phyloP scores from a whole-genome alignment of 2,329 filamentous ascomycete species.

The Lecanoromycetidae sp. region DNA sequence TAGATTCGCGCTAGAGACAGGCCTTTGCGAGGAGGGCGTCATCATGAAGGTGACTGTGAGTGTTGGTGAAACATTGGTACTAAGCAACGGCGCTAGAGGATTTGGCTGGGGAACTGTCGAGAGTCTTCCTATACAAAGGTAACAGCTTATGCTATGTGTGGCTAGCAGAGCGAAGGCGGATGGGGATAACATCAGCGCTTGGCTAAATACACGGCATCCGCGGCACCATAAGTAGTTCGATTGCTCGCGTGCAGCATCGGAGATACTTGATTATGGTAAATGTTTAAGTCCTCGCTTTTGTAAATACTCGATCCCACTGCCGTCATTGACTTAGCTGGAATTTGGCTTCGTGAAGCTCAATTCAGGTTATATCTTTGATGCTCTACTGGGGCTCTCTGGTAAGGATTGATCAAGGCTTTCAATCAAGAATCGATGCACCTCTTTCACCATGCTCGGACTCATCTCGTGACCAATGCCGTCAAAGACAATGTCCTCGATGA shows the following conservation, averaged over 20 bases:
- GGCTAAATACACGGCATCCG: too few relatives aligned
- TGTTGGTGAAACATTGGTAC: conserved; percentile 68
- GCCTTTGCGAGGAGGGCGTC: conserved; percentile 53
- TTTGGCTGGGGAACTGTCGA: conserved; percentile 36
- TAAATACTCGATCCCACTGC: too few relatives aligned
- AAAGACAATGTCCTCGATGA: conserved; percentile 46
- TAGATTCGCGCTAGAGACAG: conserved; percentile 65
- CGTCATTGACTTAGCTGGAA: too few relatives aligned
- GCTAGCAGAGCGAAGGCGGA: too few relatives aligned
- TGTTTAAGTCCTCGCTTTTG: too few relatives aligned
- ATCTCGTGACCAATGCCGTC: conserved; percentile 48
- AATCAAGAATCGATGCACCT: conserved; percentile 11
- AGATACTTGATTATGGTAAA: too few relatives aligned
- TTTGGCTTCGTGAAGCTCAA: too few relatives aligned
- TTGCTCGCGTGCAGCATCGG: too few relatives aligned
- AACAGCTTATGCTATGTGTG: too few relatives aligned
- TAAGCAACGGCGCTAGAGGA: conserved; percentile 78
- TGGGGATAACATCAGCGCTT: too few relatives aligned
- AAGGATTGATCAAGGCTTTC: conserved; percentile 2
- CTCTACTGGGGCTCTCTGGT: background rate
- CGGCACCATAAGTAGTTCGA: too few relatives aligned
- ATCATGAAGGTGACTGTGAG: conserved; percentile 49
- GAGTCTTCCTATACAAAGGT: too few relatives aligned
- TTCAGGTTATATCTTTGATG: conserved; percentile 1
- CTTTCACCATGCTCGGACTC: conserved; percentile 26